Percentiles rank a stretch among this genome's conserved stretches.
Evolutionary conservation across 2,329 filamentous ascomycete genomes (phyloP).

Genomic region (Septoria linicola): DNA sequence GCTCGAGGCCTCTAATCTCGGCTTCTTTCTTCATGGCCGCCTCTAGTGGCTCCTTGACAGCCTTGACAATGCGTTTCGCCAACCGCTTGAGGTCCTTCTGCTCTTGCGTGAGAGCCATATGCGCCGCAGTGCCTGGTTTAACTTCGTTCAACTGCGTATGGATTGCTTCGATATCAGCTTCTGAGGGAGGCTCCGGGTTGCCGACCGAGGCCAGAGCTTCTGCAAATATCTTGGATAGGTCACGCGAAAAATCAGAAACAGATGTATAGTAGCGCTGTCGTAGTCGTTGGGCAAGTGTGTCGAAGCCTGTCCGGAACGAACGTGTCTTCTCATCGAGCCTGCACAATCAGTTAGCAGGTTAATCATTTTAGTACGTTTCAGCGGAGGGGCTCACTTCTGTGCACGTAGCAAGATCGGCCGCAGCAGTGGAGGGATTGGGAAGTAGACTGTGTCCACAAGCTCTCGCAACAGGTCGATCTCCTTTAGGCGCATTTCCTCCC

Average conservation of each 20-base stretch:
- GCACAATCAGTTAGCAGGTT: conserved; percentile 39
- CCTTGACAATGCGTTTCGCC: conserved; percentile 86
- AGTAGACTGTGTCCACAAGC: conserved; percentile 86
- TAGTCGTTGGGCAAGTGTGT: conserved; percentile 54
- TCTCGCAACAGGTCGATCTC: conserved; percentile 72
- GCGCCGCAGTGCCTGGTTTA: conserved; percentile 39
- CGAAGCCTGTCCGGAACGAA: conserved; percentile 55
- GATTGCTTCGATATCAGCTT: conserved; percentile 36
- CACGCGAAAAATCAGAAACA: conserved; percentile 59
- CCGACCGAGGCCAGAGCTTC: conserved; percentile 46
- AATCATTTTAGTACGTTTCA: background rate
- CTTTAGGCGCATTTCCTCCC: conserved; percentile 75
- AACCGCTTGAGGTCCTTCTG: conserved; percentile 78
- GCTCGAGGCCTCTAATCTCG: conserved; percentile 70
- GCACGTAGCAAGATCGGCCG: conserved; percentile 77
- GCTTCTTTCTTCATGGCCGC: conserved; percentile 75
- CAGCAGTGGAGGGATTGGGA: conserved; percentile 77
- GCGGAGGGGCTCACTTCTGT: conserved; percentile 59
- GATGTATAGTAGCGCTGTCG: conserved; percentile 60
- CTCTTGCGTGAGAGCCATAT: conserved; percentile 54
- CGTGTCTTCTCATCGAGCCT: conserved; percentile 61
- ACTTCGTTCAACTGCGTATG: conserved; percentile 44
- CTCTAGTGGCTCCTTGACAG: conserved; percentile 74
- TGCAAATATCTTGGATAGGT: conserved; percentile 57
- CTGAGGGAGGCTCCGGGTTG: conserved; percentile 27